These are phyloP conservation scores for Mucor sp. DNA, from an alignment of 371 early-diverging fungal species.

Conservation along the genomic window DNA sequence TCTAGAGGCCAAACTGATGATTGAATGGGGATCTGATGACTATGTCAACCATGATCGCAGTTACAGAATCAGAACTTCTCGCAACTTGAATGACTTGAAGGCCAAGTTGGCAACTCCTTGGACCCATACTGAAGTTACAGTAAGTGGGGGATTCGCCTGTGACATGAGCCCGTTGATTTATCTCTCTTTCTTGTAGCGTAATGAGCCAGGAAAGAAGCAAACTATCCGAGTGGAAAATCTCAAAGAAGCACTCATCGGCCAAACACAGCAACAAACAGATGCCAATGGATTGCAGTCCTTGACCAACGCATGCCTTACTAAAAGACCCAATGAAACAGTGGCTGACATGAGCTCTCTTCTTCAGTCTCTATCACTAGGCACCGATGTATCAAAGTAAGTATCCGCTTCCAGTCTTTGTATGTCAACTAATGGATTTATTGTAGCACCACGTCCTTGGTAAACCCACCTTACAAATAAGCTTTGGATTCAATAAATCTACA, in stretches of 20 bases:
- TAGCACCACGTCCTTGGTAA: conserved; percentile 29
- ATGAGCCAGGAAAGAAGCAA: conserved; percentile 26
- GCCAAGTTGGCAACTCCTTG: conserved; percentile 49
- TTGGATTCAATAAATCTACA: background rate
- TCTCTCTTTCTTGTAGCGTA: conserved; percentile 12
- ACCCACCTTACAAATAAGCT: conserved; percentile 31
- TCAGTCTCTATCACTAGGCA: conserved; percentile 35
- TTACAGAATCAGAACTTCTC: conserved; percentile 50
- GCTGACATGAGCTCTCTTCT: conserved; percentile 47
- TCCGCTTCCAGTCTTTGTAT: background rate
- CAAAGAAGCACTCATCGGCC: conserved; percentile 41
- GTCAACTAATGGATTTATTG: background rate
- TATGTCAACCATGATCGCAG: conserved; percentile 42
- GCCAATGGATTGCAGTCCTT: background rate
- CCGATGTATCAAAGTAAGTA: conserved; percentile 24
- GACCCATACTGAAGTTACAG: conserved; percentile 32
- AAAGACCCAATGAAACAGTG: conserved; percentile 26
- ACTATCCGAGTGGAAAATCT: conserved; percentile 54
- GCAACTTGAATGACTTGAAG: conserved; percentile 48
- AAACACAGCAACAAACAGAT: background rate
- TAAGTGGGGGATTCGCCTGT: conserved; percentile 2
- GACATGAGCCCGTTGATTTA: background rate
- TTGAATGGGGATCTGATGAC: conserved; percentile 41
- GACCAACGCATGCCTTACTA: conserved; percentile 27
- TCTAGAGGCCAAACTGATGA: conserved; percentile 43